Evolutionary conservation across 225 moss, liverwort and hornwort species (phyloP), one percentile per base, ranked within the genome.

Genomic region (Polytrichum commune): DNA sequence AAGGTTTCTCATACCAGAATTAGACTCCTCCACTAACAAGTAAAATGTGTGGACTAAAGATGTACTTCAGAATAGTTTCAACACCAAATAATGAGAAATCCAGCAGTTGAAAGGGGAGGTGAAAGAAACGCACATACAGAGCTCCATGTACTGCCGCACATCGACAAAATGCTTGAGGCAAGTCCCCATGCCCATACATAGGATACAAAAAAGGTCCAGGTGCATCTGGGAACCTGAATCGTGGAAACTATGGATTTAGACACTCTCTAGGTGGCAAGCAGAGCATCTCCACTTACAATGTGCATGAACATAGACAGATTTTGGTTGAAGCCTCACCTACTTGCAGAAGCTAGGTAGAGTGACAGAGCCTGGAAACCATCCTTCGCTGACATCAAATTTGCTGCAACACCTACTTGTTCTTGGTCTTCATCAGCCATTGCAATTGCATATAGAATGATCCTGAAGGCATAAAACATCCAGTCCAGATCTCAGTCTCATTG

Each of bases 131-230:
- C 87, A 96, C 96, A 85, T 98, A 95, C 46, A 98, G 66, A 61
- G 95, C 89, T 81, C 97, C 97, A 53, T 84, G 88, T 27, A 95
- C 97, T 65, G 94, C 97, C 22, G 97, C 95, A 76, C 91, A 92
- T 30, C 97, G 91, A 82, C 97, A 98, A 76, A 98, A 98, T 54
- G 94, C 97, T 86, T 98, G 97, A 54, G 97, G 83, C 27, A 95
- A 70, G 84, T 98, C 97, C 73, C 97, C 97, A 79, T 95, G 93
- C 64, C 98, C 98, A 67, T 98, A 98, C 78, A 95, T 88, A 69
- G 98, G 95, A 71, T 98, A 98, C 69, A 98, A 73, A 74, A 98
- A 98, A 54, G 98, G 88, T 57, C 93, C 89, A 7, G 90, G 87
- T 66, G 98, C 93, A 79, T 90, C 86, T 74, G 91, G 77, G 70